phyloP scores from a whole-genome alignment of 2,329 filamentous ascomycete species.

The Fusarium mexicanum region DNA sequence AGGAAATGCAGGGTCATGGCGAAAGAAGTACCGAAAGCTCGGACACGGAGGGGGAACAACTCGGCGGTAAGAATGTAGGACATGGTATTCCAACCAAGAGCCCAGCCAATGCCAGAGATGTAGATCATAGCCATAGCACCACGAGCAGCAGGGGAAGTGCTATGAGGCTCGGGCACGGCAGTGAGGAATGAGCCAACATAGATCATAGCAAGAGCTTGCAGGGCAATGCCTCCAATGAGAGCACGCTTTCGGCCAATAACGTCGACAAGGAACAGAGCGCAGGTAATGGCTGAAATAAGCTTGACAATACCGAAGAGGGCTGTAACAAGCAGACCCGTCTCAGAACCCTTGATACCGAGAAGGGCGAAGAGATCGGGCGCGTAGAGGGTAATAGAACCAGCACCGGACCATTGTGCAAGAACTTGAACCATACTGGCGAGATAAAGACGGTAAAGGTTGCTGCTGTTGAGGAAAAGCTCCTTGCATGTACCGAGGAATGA shows the following conservation, averaged over 20 bases:
- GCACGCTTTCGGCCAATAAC: constrained; percentile 17
- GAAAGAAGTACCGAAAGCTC: constrained; percentile 12
- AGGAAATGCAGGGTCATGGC: constrained; percentile 18
- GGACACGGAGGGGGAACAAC: constrained; percentile 21
- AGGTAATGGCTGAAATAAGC: constrained; percentile 8
- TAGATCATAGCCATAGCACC: constrained; percentile 26
- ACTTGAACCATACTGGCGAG: constrained; percentile 34
- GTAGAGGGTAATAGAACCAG: constrained; percentile 18
- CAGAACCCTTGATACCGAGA: constrained; percentile 8
- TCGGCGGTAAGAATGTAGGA: constrained; percentile 30
- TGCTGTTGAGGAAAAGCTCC: constrained; percentile 24
- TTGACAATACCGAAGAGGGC: constrained; percentile 16
- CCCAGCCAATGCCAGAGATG: constrained; percentile 29
- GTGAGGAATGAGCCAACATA: constrained; percentile 14
- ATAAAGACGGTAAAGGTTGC: constrained; percentile 28
- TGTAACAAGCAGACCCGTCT: constrained; percentile 17
- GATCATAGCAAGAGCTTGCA: constrained; percentile 16
- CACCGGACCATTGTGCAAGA: constrained; percentile 31
- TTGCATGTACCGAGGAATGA: constrained; percentile 18
- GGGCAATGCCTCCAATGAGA: constrained; percentile 2
- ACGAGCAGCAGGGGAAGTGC: neutral
- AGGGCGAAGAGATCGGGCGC: constrained; percentile 7
- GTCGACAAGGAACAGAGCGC: constrained; percentile 10
- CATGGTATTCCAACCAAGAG: constrained; percentile 29
- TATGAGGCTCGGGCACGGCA: neutral